Base-by-base conservation (phyloP, 805 yeast genomes). In the Kockiozyma suomiensis region DNA sequence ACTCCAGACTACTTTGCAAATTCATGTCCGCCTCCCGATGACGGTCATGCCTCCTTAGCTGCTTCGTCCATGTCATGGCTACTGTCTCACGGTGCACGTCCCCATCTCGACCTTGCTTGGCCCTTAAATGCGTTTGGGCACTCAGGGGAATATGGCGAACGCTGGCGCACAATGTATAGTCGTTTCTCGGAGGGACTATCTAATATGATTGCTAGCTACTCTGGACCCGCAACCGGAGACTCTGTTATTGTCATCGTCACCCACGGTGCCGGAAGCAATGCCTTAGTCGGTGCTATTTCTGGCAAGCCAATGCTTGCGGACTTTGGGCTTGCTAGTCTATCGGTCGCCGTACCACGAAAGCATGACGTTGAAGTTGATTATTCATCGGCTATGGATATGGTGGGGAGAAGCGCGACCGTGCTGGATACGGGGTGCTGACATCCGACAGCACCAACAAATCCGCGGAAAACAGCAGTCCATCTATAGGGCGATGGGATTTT, bases 241-340 rank as follows among this genome's bases (percentile, higher is more conserved):
- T 32, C 46, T 3, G 62, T 70, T 5, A 54, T 73, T 10, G 53
- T 74, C 2, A 54, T 74, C 7, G 77, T 75, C 10, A 72, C 78
- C 23, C 78, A 75, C 54, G 78, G 78, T 2, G 76, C 78, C 4
- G 71, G 75, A 2, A 72, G 76, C 60, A 75, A 75, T 42, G 70
- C 78, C 3, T 59, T 74, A 41, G 66, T 75, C n/a, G 75, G 74
- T 10, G 68, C 65, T 6, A 48, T 74, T 17, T 56, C 67, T 8
- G 65, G 68, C 40, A 66, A 63, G 54, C 76, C 78, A 2, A 62
- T 72, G 43, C 67, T 74, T 48, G 60, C 64, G 28, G 67, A 71
- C 30, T 65, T 74, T 26, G 70, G 69, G 6, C 65, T 72, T 25
- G 75, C 70, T 12, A 63, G 68, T 28, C 45, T 67, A 37, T 51